Conservation (phyloP, 225 moss, liverwort and hornwort species). For the Sphagnum tenellum region DNA sequence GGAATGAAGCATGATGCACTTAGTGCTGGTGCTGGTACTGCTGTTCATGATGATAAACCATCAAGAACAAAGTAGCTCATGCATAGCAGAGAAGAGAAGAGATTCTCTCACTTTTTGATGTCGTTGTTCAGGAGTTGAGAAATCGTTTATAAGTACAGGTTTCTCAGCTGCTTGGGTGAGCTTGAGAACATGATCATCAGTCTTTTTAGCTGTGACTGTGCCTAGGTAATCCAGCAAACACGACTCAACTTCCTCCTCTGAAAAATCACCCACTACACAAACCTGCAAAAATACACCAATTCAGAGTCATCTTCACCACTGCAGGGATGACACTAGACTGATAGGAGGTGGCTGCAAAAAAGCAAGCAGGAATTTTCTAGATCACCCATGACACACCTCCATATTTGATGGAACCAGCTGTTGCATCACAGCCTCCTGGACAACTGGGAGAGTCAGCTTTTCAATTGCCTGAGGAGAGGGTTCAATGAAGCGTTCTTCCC, state of each 20-base stretch:
- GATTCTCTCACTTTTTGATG: conserved; percentile 59
- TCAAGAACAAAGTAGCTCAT: no score
- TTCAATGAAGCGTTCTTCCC: conserved; percentile 93
- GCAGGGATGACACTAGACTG: no score
- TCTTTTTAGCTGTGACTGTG: conserved; percentile 50
- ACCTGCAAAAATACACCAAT: conserved; percentile 33
- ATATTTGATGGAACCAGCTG: conserved; percentile 90
- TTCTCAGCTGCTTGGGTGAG: conserved; percentile 58
- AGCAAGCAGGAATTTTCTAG: no score
- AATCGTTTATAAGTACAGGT: conserved; percentile 74
- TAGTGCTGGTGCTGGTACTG: no score
- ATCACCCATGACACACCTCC: conserved; percentile 47
- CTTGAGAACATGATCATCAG: conserved; percentile 32
- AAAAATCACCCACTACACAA: conserved; percentile 94
- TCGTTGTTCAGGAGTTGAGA: conserved; percentile 61
- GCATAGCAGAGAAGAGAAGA: no score
- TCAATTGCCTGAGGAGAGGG: conserved; percentile 94
- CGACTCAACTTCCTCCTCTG: conserved; percentile 86
- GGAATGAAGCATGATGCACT: no score
- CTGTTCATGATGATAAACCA: no score
- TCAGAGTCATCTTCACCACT: no score
- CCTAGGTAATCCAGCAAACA: conserved; percentile 92
- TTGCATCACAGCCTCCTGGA: conserved; percentile 88
- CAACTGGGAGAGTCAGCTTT: conserved; percentile 71
- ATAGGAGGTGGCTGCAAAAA: no score